A percentile compares a stretch with the other conserved stretches of the same genome.
Conservation (phyloP, 306 rosid species). For the Gynostemma pentaphyllum region DNA sequence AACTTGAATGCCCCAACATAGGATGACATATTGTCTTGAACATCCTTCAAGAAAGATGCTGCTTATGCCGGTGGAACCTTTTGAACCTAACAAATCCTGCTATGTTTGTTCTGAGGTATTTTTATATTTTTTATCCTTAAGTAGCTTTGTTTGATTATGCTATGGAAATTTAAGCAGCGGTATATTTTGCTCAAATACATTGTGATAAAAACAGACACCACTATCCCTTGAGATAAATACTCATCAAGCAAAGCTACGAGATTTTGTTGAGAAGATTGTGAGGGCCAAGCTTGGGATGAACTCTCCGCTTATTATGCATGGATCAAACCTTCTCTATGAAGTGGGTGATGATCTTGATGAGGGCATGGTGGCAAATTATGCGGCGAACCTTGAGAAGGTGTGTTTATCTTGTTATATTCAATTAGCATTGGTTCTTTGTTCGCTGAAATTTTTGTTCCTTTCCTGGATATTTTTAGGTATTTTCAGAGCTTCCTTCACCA, state of each 20-base stretch:
- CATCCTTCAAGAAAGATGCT: conserved; percentile 78
- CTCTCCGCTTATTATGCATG: conserved; percentile 73
- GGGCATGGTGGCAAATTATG: conserved; percentile 57
- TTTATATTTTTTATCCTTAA: neutral
- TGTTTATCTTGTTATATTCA: conserved; percentile 8
- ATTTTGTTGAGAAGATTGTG: conserved; percentile 76
- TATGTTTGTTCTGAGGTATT: conserved; percentile 95
- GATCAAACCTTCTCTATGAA: conserved; percentile 72
- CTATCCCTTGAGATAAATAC: conserved; percentile 78
- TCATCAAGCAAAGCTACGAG: conserved; percentile 59
- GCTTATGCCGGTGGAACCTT: conserved; percentile 97
- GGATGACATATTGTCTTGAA: conserved; percentile 96
- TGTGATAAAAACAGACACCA: conserved; percentile 56
- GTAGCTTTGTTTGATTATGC: neutral
- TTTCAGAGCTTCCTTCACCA: conserved; percentile 79
- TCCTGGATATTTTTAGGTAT: conserved; percentile 34
- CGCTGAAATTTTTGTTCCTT: neutral
- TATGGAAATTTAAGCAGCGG: neutral
- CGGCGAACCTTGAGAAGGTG: conserved; percentile 89
- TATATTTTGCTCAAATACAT: conserved; percentile 4
- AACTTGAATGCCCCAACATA: conserved; percentile 11
- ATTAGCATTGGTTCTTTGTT: neutral
- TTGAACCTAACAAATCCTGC: conserved; percentile 85
- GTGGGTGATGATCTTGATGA: conserved; percentile 89
- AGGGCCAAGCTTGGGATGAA: conserved; percentile 86